Conservation (phyloP, 164 flowering plant species). For the Liquidambar formosana region DNA sequence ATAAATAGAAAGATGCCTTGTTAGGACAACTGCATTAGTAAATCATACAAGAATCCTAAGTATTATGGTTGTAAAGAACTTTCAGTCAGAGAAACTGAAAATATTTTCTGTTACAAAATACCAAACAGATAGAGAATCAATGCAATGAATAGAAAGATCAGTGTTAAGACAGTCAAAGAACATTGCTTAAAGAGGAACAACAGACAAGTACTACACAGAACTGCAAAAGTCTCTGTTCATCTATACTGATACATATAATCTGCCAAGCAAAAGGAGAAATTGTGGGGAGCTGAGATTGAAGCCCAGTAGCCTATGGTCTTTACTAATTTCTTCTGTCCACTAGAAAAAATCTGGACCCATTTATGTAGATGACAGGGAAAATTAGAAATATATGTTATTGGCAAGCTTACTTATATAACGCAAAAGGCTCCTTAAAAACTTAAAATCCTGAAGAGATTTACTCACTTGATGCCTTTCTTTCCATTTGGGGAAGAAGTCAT, state of each 20-base stretch:
- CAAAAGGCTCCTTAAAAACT: conserved; percentile 2
- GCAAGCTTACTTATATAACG: too few species aligned
- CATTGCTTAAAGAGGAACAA: too few species aligned
- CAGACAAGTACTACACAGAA: too few species aligned
- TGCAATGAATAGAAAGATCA: too few species aligned
- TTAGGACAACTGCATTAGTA: conserved; percentile 11
- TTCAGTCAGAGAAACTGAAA: neutral
- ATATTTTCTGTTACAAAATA: neutral
- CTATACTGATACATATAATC: too few species aligned
- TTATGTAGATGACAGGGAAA: neutral
- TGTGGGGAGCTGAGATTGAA: neutral
- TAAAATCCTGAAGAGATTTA: conserved; percentile 10
- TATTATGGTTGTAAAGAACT: neutral
- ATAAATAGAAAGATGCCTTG: conserved; percentile 20
- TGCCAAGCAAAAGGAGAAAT: too few species aligned
- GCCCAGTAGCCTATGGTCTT: neutral
- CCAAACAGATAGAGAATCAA: neutral
- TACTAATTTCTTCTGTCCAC: neutral
- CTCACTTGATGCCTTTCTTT: conserved; percentile 97
- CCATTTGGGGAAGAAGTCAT: conserved; percentile 91
- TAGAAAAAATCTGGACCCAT: neutral
- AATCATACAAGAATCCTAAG: neutral
- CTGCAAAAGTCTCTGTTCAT: too few species aligned
- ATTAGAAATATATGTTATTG: neutral
- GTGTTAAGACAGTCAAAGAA: too few species aligned